Evolutionary conservation across 2,329 filamentous ascomycete genomes (phyloP), one percentile per base, ranked within the genome.

Genomic region (Acrocalymma vagum): DNA sequence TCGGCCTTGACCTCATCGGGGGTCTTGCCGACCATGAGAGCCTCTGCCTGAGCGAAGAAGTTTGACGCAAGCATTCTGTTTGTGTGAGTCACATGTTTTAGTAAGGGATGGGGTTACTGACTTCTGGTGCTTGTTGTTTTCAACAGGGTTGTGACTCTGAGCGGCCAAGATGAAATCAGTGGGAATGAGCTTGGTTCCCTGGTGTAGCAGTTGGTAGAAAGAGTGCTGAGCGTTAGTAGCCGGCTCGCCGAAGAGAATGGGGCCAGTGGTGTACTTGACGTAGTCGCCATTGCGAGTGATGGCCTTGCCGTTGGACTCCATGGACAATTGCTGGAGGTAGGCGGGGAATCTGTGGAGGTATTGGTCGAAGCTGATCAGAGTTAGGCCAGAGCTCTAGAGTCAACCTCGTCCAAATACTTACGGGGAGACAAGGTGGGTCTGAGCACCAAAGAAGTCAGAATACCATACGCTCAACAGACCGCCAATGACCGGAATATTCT

Each of bases 211-310:
- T 82, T 99, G 94, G 87, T 95, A 99, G 86, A 99, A 99, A 48
- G 94, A 97, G 83, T 99, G 94, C 79, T 99, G 94, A 29, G 94
- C 94, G 71, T 99, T 99, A 72, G 94, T 99, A 75, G 91, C 95
- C 38, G 94, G 94, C 81, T 99, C 94, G 67, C 94, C 94, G 70
- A 99, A 99, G 51, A 99, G 79, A 69, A 99, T 93, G 38, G 94
- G 84, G 32, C 94, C 93, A 24, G 94, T 99, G 43, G 92, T 96
- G 80, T 99, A 99, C 78, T 96, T 96, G 67, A 95, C 92, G 47
- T 95, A 87, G 53, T 86, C 83, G 24, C 91, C 86, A 42, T 84
- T 87, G 64, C 94, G 90, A 49, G 93, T 95, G 67, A 97, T 91
- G 48, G 88, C 90, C 82, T 99, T 99, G 69, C 94, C 94, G 74